Conservation (phyloP, 176 grass and related monocot genomes). For the Otatea glauca region DNA sequence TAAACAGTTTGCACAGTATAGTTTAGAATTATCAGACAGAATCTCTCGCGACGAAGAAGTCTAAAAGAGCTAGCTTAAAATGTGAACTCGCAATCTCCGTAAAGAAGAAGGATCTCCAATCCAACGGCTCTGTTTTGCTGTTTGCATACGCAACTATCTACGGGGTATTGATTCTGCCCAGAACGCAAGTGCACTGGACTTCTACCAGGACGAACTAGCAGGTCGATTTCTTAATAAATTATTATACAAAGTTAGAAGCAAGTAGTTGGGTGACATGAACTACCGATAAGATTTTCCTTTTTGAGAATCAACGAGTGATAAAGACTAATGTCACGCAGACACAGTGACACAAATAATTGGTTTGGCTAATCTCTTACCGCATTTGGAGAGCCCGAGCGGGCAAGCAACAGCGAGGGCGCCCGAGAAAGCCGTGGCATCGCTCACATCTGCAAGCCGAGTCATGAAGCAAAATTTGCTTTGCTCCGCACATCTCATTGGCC, state of each 20-base stretch:
- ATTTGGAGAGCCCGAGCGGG: not conserved
- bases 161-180: conserved; percentile 16
- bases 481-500: not conserved
- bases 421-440: not conserved
- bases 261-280: conserved; percentile 14
- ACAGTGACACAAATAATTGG: not conserved
- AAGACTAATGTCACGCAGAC: not conserved
- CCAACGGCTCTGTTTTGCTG: not conserved
- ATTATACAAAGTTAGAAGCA: not conserved
- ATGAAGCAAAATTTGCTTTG: not conserved
- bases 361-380: not conserved
- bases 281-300: not conserved
- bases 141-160: not conserved
- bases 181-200: not conserved
- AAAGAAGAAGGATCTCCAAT: not conserved
- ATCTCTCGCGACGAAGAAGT: not conserved
- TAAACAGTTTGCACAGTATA: not conserved
- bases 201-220: not conserved
- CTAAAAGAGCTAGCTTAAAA: not conserved
- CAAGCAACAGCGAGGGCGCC: conserved; percentile 22
- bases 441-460: conserved; percentile 27
- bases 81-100: not conserved
- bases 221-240: not conserved
- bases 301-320: not conserved
- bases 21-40: not conserved